phyloP scores from a whole-genome alignment of 2,329 filamentous ascomycete species.

The Colletotrichum eremochloae region DNA sequence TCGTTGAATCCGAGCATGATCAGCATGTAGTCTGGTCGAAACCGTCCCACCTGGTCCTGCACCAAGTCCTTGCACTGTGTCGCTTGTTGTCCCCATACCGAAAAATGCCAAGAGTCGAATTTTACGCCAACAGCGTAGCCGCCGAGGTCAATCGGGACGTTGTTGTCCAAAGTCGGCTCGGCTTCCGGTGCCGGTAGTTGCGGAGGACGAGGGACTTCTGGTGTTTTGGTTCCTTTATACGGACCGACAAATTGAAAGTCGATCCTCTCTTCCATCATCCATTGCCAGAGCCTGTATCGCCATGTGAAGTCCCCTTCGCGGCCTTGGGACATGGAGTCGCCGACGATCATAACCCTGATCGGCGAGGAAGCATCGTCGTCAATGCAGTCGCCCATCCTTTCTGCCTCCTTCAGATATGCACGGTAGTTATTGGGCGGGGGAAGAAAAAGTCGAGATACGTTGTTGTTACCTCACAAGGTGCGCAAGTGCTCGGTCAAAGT shows the following conservation, averaged over 20 bases:
- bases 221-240: conserved; percentile 51
- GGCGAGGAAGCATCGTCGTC: not conserved
- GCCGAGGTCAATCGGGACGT: conserved; percentile 42
- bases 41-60: conserved; percentile 45
- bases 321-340: conserved; percentile 57
- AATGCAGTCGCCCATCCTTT: not conserved
- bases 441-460: not conserved
- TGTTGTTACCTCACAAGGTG: not conserved
- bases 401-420: not conserved
- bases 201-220: conserved; percentile 15
- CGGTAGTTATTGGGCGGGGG: not conserved
- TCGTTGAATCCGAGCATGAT: conserved; percentile 54
- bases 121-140: conserved; percentile 50
- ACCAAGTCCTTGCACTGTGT: conserved; percentile 49
- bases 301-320: conserved; percentile 57
- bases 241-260: conserved; percentile 52
- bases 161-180: not conserved
- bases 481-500: not conserved
- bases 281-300: conserved; percentile 58
- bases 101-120: conserved; percentile 51
- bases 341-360: conserved; percentile 51
- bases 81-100: conserved; percentile 51
- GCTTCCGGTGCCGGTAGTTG: conserved; percentile 39
- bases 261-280: conserved; percentile 49
- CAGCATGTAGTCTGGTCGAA: conserved; percentile 52